Evolutionary conservation across 2,329 filamentous ascomycete species (phyloP), one percentile per base, ranked within the genome.

Genomic region (Aquanectria penicillioides): DNA sequence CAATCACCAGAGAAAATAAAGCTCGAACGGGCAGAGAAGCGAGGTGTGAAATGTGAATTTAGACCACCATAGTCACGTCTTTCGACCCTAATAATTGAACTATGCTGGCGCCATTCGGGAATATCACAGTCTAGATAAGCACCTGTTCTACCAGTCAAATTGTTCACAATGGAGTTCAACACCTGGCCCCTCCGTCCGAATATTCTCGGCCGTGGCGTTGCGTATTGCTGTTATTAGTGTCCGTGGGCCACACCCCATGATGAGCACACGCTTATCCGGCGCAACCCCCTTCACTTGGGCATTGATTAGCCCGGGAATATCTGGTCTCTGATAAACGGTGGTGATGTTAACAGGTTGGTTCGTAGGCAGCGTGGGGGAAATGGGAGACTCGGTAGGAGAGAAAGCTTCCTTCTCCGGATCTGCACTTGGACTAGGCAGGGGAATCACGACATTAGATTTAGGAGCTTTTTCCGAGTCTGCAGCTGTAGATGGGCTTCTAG

Each of bases 101-200:
- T n/a, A n/a, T n/a, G n/a, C n/a, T n/a, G n/a, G n/a, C n/a, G n/a
- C n/a, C n/a, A n/a, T n/a, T n/a, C n/a, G n/a, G n/a, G n/a, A n/a
- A 18, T 13, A 22, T 13, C 11, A 18, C 25, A 6, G 10, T 15
- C 29, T 10, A 25, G 20, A 22, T 9, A 10, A 26, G 13, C 10
- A 17, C 15, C 3, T 8, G 18, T 4, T 20, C 69, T 61, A 80
- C 78, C 78, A 80, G 5, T 74, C 78, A 68, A 82, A 82, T 37
- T 78, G 72, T 69, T 83, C 81, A 49, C 78, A 79, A 69, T 83
- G 80, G 12, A 83, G 69, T 62, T 81, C 80, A 4, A 84, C 69
- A 22, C 76, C 75, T 2, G 80, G 78, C 2, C 80, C 80, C 7
- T 74, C 71, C 0, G 69, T 48, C 18, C 68, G 72, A 41, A 83